Conservation (phyloP, 2,329 filamentous ascomycete genomes). For the Daldinia sp. region DNA sequence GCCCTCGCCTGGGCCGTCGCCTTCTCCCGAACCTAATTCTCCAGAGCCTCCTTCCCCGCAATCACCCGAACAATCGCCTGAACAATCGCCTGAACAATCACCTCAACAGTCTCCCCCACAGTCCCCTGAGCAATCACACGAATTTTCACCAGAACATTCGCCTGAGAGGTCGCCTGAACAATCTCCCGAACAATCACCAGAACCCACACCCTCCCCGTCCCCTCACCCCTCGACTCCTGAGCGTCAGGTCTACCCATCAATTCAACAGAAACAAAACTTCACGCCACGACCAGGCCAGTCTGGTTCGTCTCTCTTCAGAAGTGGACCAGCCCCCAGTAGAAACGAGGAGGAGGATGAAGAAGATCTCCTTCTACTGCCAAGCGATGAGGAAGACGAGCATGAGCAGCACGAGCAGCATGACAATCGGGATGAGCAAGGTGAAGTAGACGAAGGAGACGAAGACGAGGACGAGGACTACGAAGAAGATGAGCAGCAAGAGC, state of each 20-base stretch:
- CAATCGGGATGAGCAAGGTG: background rate
- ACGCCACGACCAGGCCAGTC: conserved; percentile 57
- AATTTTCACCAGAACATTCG: background rate
- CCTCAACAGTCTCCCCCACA: background rate
- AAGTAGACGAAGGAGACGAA: background rate
- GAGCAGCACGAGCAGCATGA: background rate
- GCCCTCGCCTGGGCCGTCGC: conserved; percentile 24
- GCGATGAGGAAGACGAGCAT: conserved; percentile 19
- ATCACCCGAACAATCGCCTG: conserved; percentile 4
- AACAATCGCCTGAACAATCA: background rate
- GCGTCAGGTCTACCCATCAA: conserved; percentile 51
- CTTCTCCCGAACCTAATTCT: conserved; percentile 19
- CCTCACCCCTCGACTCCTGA: conserved; percentile 51
- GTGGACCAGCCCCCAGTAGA: conserved; percentile 46
- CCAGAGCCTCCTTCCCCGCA: conserved; percentile 32
- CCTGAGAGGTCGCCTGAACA: background rate
- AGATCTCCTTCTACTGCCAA: conserved; percentile 35
- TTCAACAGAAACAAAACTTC: conserved; percentile 64
- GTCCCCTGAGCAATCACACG: background rate
- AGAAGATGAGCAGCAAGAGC: conserved; percentile 25
- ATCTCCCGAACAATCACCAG: background rate
- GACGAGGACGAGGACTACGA: background rate
- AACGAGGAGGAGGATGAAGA: conserved; percentile 23
- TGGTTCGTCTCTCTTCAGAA: conserved; percentile 55
- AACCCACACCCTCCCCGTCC: too few species aligned